Evolutionary conservation across 306 rosid species (phyloP).

Genomic region (Trifolium dubium): DNA sequence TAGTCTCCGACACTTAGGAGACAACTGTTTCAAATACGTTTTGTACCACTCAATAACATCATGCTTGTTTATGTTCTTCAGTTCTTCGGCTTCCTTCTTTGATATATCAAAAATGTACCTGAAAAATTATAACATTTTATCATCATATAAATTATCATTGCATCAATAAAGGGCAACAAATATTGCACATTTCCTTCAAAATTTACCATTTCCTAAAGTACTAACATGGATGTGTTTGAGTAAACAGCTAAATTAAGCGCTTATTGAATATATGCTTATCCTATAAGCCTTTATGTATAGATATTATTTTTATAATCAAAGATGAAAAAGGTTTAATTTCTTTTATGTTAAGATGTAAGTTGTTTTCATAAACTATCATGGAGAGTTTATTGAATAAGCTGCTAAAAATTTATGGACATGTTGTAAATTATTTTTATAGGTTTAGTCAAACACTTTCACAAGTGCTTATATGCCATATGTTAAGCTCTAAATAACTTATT

Average conservation of each 20-base stretch:
- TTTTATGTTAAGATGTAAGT: too few relatives aligned
- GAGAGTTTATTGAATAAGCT: background rate
- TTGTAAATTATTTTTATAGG: background rate
- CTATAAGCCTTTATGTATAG: background rate
- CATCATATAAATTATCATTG: conserved; percentile 29
- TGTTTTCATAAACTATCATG: background rate
- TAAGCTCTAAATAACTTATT: background rate
- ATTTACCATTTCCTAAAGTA: conserved; percentile 9
- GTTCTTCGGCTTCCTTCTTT: conserved; percentile 80
- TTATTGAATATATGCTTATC: background rate
- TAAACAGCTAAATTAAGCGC: background rate
- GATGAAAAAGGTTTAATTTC: background rate
- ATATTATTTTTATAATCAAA: too few relatives aligned
- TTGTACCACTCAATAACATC: conserved; percentile 80
- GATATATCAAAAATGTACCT: conserved; percentile 82
- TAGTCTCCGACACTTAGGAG: conserved; percentile 79
- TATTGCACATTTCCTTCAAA: background rate
- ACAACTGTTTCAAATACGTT: conserved; percentile 63
- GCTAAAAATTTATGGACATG: background rate
- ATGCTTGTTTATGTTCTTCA: conserved; percentile 59
- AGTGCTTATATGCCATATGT: background rate
- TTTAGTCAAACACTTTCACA: background rate
- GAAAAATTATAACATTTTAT: conserved; percentile 39
- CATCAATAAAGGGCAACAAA: conserved; percentile 21
- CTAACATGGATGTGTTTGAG: background rate